Evolutionary conservation across 139 green algal genomes (phyloP).

Genomic region (Tetratostichococcus sp.): DNA sequence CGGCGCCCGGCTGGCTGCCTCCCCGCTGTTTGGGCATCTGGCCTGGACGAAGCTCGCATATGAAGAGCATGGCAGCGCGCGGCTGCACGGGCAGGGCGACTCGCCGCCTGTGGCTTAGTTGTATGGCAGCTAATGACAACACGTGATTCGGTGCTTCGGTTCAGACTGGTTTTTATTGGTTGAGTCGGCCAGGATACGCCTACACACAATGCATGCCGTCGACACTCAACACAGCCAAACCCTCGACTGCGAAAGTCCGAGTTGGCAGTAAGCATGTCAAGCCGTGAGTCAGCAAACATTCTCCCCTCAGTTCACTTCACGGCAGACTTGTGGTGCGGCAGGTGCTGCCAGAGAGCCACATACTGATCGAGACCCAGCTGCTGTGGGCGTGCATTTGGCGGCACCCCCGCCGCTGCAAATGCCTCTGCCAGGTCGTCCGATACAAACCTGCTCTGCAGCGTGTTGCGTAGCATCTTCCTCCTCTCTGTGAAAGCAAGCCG

Average conservation of each 20-base stretch:
- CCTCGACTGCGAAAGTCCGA: too few relatives aligned
- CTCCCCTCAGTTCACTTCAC: too few relatives aligned
- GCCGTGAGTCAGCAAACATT: too few relatives aligned
- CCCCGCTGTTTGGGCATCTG: constrained; percentile 24
- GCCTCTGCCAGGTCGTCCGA: background rate
- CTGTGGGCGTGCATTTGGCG: background rate
- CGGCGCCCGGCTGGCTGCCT: constrained; percentile 41
- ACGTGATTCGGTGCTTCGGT: too few relatives aligned
- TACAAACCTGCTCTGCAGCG: constrained; percentile 28
- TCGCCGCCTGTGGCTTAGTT: background rate
- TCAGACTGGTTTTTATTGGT: too few relatives aligned
- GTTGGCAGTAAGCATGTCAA: too few relatives aligned
- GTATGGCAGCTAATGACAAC: too few relatives aligned
- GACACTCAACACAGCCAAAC: too few relatives aligned
- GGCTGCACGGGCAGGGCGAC: background rate
- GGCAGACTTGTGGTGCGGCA: too few relatives aligned
- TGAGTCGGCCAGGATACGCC: too few relatives aligned
- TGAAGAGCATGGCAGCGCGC: constrained; percentile 37
- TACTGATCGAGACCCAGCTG: background rate
- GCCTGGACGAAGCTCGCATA: constrained; percentile 53
- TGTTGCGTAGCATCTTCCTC: constrained; percentile 74
- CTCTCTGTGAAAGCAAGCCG: constrained; percentile 49
- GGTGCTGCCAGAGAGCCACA: background rate
- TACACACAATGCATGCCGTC: too few relatives aligned
- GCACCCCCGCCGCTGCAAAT: background rate